Percentiles rank a stretch among this genome's conserved stretches.
Conservation (phyloP, 352 stramenopile genomes). For the Discostella stelligera region DNA sequence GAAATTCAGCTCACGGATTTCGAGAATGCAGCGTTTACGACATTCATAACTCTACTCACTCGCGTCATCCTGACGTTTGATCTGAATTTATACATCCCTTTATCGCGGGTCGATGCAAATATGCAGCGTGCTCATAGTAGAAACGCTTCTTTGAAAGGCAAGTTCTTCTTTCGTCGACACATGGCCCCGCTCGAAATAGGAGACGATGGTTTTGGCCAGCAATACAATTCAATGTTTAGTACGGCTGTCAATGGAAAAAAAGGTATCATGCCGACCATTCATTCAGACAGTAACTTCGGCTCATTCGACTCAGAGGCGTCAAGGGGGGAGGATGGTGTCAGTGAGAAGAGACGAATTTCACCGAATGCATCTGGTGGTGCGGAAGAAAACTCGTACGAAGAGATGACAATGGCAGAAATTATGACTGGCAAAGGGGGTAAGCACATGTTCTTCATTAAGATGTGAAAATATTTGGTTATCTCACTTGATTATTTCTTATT, state of each 20-base stretch:
- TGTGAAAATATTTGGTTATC: not conserved
- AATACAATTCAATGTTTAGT: constrained; percentile 81
- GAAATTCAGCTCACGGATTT: constrained; percentile 99
- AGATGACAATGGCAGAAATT: constrained; percentile 98
- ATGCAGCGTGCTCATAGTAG: constrained; percentile 96
- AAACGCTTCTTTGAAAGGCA: constrained; percentile 91
- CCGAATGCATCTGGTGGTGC: constrained; percentile 67
- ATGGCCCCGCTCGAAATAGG: constrained; percentile 87
- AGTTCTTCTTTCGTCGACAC: constrained; percentile 97
- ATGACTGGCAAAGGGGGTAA: constrained; percentile 87
- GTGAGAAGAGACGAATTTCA: constrained; percentile 50
- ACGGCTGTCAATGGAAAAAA: constrained; percentile 55
- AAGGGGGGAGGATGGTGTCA: constrained; percentile 56
- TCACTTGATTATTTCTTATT: not conserved
- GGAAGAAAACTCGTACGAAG: constrained; percentile 86
- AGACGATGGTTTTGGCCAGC: constrained; percentile 80
- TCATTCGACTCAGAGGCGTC: constrained; percentile 32
- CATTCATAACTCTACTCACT: constrained; percentile 97
- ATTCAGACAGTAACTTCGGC: constrained; percentile 28
- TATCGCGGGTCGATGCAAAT: constrained; percentile 98
- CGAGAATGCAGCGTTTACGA: constrained; percentile 99
- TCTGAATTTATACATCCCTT: constrained; percentile 98
- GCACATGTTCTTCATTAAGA: constrained; percentile 10
- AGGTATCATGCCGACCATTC: constrained; percentile 17
- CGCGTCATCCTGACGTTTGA: constrained; percentile 99